Base-by-base conservation (phyloP, 371 early-diverging fungal genomes). In the Rhizopus microsporus region DNA sequence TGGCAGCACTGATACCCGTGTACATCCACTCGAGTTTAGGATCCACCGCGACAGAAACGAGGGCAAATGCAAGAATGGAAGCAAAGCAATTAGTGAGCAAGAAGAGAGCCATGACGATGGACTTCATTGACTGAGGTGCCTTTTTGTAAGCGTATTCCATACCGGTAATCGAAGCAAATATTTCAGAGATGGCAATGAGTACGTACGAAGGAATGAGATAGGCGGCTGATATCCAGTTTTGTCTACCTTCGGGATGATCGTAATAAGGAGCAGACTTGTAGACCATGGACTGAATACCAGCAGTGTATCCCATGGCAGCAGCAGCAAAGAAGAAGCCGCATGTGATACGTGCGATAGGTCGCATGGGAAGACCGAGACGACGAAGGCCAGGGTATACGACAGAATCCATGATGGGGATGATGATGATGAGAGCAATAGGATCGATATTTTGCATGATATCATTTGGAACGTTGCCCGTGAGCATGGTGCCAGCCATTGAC, bases 71-170 rank as follows among this genome's bases (percentile, higher is more conserved):
- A 34, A 89, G 73, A 40, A 88, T 63, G 3, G 87, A 71, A 58
- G 84, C 88, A 47, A 81, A 75, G 33, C 84, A 86, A 64, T 80
- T 85, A 23, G 88, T 85, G 52, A 88, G 75, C 65, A 90, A 66
- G 75, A 78, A 89, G 42, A 87, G 51, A 3, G 89, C 72, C 77
- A 85, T 86, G 40, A 89, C 84, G 3, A 88, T 75, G 3, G 89
- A 88, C 72, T 89, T 90, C 77, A 90, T 83, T 47, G 76, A 75
- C 2, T 68, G 71, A 0, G 89, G 82, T 1, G 91, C 89, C 62
- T 84, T 82, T 54, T 79, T 85, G 79, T 81, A 90, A 1, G 91
- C 91, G 57, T 81, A 88, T 66, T 90, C 91, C n/a, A 89, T 75
- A 47, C 89, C 91, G 5, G 89, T 90, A 37, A 85, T 81, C 9